Base-by-base conservation (phyloP, 768 basidiomycete species). In the Amanita pseudoporphyria region DNA sequence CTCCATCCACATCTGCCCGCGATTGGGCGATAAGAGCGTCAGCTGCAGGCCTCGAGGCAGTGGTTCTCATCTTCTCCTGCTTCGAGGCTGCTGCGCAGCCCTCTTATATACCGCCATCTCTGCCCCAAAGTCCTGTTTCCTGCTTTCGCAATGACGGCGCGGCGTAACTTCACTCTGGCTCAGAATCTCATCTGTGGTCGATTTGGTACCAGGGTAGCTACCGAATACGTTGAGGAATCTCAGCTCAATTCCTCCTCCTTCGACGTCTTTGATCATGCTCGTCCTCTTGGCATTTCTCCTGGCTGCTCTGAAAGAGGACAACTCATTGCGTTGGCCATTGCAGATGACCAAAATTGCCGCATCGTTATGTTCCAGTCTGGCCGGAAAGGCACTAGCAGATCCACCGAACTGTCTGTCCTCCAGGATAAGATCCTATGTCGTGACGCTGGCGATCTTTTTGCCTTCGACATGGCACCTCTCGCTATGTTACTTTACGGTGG, bases 401-500 rank as follows among this genome's bases (percentile, higher is more conserved):
- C 45, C 9, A 22, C 21, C 16, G 3, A 6, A 7, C 63, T 66
- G 5, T 55, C 61, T 33, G 28, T 60, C 9, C 62, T 79, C 2
- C 60, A 74, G 52, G 62, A 72, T 2, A 56, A 58, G 5, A 57
- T 82, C 22, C 64, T 82, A 2, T 74, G 71, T 57, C 72, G 72
- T 47, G 45, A 63, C 1, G 61, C 60, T 6, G 71, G 71, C 40
- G 68, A 71, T 12, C 58, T 79, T 38, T 73, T 70, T 40, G 77
- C 74, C 0, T 82, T 84, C 56, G 74, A 79, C 56, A 67, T 81
- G 55, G 76, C 58, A 1, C 70, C 69, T 0, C 59, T 82, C 13
- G 67, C 73, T 0, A 67, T 81, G 59, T 67, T 72, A 0, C 65
- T 84, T 5, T 73, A 69, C 55, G 55, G 52, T 31, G 69, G 75